Evolutionary conservation across 1,284 basidiomycete species (phyloP), one percentile per base, ranked within the genome.

Genomic region (Volvariella volvacea): DNA sequence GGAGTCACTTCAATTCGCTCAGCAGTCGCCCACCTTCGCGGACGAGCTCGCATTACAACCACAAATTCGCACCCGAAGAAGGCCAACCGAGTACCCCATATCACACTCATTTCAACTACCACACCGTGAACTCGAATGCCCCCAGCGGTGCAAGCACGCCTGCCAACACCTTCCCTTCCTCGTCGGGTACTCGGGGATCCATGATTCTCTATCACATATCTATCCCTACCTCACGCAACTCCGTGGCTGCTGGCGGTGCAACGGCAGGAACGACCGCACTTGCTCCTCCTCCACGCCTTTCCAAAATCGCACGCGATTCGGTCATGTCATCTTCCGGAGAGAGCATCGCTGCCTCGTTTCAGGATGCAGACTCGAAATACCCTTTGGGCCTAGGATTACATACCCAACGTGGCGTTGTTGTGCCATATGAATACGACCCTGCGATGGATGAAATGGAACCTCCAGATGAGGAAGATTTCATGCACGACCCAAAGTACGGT

Each of bases 361-460:
- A 28, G 12, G 25, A 28, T 28, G 6, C 25, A 28, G 80, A 83
- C 57, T 78, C 76, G 20, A 84, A 83, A 58, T 84, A 83, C 57
- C 80, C 82, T 4, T 66, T 67, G 1, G 71, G 70, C 32, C 42
- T 48, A 50, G n/a, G 50, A 45, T n/a, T n/a, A n/a, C n/a, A n/a
- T 12, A 28, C 62, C 21, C 56, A 57, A 2, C 51, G 73, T 2
- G 15, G 41, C 41, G 82, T 76, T 2, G 65, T 86, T 37, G 64
- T 85, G 0, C 73, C 84, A 1, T 85, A 83, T 54, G 80, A 71
- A 12, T 85, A 82, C 55, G 82, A 86, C 52, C 83, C 83, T 0
- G 67, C 65, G 3, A 39, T 68, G 10, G 82, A 85, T 55, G 67
- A 70, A 38, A 59, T 79, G 52, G 80, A 81, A 43, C 65, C 68